phyloP scores from a whole-genome alignment of 1,284 basidiomycete species.

The Rhizopogon parksii region DNA sequence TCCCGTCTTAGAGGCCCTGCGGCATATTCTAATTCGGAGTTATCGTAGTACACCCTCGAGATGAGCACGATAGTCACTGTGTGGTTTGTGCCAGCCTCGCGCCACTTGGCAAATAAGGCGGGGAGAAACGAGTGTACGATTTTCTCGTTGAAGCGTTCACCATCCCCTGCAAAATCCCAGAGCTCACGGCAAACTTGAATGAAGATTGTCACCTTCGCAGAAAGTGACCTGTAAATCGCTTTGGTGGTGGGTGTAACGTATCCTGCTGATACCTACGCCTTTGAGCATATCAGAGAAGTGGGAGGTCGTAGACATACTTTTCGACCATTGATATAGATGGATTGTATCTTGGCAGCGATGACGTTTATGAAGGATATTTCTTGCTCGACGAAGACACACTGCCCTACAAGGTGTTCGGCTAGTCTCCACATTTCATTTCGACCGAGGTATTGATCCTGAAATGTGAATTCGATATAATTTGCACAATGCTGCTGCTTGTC shows the following conservation, averaged over 20 bases:
- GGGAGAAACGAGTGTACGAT: conserved; percentile 91
- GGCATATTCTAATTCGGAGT: conserved; percentile 72
- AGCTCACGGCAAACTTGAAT: conserved; percentile 95
- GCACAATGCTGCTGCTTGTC: conserved; percentile 59
- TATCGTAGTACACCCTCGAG: conserved; percentile 89
- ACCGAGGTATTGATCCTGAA: conserved; percentile 88
- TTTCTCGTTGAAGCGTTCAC: conserved; percentile 94
- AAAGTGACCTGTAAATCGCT: conserved; percentile 84
- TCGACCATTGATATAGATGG: conserved; percentile 62
- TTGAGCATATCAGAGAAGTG: not conserved
- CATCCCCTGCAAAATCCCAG: conserved; percentile 97
- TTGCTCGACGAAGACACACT: conserved; percentile 65
- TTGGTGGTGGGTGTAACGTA: conserved; percentile 82
- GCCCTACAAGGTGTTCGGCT: conserved; percentile 69
- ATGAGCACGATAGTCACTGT: conserved; percentile 93
- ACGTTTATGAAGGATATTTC: conserved; percentile 73
- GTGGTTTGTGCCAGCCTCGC: conserved; percentile 82
- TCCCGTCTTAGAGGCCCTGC: conserved; percentile 69
- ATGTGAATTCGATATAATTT: conserved; percentile 82
- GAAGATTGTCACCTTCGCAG: conserved; percentile 88
- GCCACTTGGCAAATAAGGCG: conserved; percentile 77
- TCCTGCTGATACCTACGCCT: conserved; percentile 65
- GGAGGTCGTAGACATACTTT: conserved; percentile 36
- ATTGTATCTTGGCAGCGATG: conserved; percentile 73
- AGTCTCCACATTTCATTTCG: conserved; percentile 92